Evolutionary conservation across 202 grass and related monocot genomes (phyloP).

Genomic region (Schoenoplectus tabernaemontani): DNA sequence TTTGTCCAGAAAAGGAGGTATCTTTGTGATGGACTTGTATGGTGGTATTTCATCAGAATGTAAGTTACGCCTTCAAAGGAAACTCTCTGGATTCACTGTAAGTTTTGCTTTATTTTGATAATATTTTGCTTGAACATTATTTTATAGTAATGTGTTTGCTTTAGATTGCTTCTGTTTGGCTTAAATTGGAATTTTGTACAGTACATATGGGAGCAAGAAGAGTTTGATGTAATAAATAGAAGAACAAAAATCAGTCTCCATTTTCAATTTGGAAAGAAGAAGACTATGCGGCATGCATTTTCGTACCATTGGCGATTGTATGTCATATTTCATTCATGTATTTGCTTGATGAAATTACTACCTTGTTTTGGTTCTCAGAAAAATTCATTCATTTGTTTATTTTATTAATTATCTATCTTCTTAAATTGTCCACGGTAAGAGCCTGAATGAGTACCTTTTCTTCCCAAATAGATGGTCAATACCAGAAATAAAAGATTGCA

Average conservation of each 20-base stretch:
- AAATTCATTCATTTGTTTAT: not conserved
- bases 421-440: not conserved
- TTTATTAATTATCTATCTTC: not conserved
- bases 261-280: constrained; percentile 78
- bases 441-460: not conserved
- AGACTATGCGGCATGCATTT: constrained; percentile 79
- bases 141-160: not conserved
- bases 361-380: not conserved
- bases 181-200: constrained; percentile 18
- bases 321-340: constrained; percentile 24
- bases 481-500: constrained; percentile 81
- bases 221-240: constrained; percentile 82
- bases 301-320: constrained; percentile 93
- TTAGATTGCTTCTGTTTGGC: not conserved
- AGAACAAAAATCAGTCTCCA: constrained; percentile 91
- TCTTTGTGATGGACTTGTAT: constrained; percentile 99
- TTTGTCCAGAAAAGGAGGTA: constrained; percentile 67
- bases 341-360: not conserved
- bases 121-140: not conserved
- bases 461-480: constrained; percentile 62
- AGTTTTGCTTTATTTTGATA: constrained; percentile 22
- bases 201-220: constrained; percentile 97
- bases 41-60: constrained; percentile 78
- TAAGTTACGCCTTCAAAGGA: constrained; percentile 72
- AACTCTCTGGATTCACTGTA: constrained; percentile 70